A percentile compares a stretch with the other conserved stretches of the same genome.
Conservation (phyloP, 257 asterid species). For the Leonotis leonurus region DNA sequence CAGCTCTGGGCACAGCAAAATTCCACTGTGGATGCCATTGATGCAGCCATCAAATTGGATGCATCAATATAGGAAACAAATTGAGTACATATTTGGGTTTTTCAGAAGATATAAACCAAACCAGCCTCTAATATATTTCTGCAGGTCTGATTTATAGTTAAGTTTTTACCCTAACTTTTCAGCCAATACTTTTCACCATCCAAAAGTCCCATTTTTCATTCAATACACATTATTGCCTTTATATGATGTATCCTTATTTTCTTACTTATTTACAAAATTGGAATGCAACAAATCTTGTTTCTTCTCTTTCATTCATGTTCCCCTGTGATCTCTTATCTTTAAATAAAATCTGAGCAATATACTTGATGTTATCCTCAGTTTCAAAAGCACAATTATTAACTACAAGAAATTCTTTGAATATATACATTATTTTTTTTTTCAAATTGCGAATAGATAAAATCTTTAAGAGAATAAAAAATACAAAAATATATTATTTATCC, state of each 20-base stretch:
- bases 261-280: too few relatives aligned
- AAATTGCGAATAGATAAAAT: too few relatives aligned
- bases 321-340: too few relatives aligned
- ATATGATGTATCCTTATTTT: too few relatives aligned
- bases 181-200: neutral
- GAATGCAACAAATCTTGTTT: too few relatives aligned
- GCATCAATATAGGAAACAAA: conserved; percentile 26
- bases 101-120: neutral
- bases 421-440: too few relatives aligned
- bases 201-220: neutral
- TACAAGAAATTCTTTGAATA: too few relatives aligned
- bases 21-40: conserved; percentile 66
- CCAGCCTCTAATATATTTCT: too few relatives aligned
- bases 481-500: too few relatives aligned
- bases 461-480: too few relatives aligned
- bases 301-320: too few relatives aligned
- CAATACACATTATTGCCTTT: neutral
- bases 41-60: conserved; percentile 55
- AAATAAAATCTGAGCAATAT: neutral
- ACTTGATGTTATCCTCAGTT: neutral
- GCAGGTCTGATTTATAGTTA: neutral
- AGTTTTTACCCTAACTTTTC: neutral
- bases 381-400: neutral
- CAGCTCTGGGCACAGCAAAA: conserved; percentile 97
- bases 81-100: conserved; percentile 15